Evolutionary conservation across 495 filamentous ascomycete species (phyloP), one percentile per base, ranked within the genome.

Genomic region (Penicillium riverlandense): DNA sequence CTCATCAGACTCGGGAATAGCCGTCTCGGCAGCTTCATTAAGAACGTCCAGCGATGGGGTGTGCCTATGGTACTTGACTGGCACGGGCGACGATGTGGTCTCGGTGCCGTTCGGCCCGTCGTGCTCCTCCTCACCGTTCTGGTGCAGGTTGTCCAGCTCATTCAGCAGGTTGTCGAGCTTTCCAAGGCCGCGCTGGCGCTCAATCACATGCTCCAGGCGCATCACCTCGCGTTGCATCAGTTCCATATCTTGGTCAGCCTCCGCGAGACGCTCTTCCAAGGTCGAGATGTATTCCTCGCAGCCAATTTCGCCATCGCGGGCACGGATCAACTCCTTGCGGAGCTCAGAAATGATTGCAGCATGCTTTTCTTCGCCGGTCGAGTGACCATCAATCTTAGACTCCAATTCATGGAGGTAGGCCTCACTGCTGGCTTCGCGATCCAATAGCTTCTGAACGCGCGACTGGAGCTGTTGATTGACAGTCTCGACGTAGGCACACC

Each of bases 231-330:
- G 85, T 65, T 96, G 88, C 90, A 97, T 95, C 44, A 95, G 61
- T 57, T 97, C 92, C 56, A 88, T 83, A 55, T 99, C 94, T 58
- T 96, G 91, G 54, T 99, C 92, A 5, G 89, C 80, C 64, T 99
- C 92, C 1, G 94, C 94, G 11, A 99, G 78, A 12, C 92, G 84
- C 62, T 97, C 92, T 63, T 99, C 92, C 30, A 99, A 71, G 2
- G 91, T 97, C 4, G 92, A 90, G 38, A 99, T 97, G 58, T 99
- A 99, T 42, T 96, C 91, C 56, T 99, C 92, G 52, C 78, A 85
- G 42, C 82, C 79, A 14, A 82, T 75, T 66, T 99, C 92, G 56
- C 86, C 96, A 42, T 95, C 94, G 11, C 90, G 86, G 35, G 89
- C 77, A n/a, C 91, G 79, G 11, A 80, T 74, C 41, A 97, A 83